Base-by-base conservation (phyloP, 1,284 basidiomycete genomes). In the Irpex sp. region DNA sequence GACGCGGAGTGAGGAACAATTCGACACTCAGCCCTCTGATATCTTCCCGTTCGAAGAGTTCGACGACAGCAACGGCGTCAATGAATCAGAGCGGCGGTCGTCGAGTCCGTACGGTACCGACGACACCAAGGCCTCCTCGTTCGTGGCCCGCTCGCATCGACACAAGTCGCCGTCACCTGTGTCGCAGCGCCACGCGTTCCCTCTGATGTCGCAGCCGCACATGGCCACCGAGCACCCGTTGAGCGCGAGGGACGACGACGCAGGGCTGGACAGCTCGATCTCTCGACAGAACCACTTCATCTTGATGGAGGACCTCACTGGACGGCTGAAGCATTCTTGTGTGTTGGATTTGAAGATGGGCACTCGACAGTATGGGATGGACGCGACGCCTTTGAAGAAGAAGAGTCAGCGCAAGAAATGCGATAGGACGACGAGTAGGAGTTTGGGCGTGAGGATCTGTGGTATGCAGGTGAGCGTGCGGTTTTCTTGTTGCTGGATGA, bases 271-370 rank as follows among this genome's bases (percentile, higher is more conserved):
- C 35, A 67, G 73, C 0, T 70, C 75, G 1, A 80, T 89, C 54
- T 86, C 91, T 14, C 87, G 96, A 16, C 95, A 97, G 75, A 95
- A 98, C 73, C 91, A 98, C 71, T 99, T 99, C 74, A 95, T 99
- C 67, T 82, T 99, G 65, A 96, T 99, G 93, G 96, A 99, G 75
- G 97, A 99, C 72, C 79, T 99, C 52, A 99, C 96, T 1, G 97
- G 97, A 19, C 81, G 91, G n/a, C 77, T 98, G 67, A 96, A 92
- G 73, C 87, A 86, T 58, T 94, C 97, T 3, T 99, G 96, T 71
- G 97, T 99, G 49, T 85, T 99, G 66, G 96, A 99, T 75, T 80
- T 99, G 69, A 99, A 99, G 81, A 99, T 99, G 96, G 96, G 96
- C 12, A 98, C 96, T 37, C 83, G 96, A 49, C 96, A 99, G 77